Percentiles rank a stretch among this genome's conserved stretches.
Conservation (phyloP, 805 yeast genomes). For the Lipomyces spencermartinsiae region DNA sequence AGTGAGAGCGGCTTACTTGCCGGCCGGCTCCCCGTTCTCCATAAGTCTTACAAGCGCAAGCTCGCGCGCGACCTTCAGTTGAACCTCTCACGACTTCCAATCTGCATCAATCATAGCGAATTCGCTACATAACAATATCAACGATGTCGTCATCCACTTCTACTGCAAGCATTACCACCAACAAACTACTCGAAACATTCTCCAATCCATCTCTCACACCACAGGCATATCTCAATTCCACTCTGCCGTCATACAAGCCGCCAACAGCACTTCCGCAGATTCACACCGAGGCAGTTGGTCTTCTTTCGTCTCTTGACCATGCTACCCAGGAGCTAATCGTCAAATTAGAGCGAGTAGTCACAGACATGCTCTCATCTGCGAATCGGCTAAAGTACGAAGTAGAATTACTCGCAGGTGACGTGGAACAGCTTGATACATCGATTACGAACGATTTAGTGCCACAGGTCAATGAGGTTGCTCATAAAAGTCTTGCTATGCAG, state of each 20-base stretch:
- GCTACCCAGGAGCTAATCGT: constrained; percentile 35
- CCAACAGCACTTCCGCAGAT: constrained; percentile 27
- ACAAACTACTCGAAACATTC: constrained; percentile 25
- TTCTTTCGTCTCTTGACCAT: constrained; percentile 35
- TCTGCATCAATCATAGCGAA: neutral
- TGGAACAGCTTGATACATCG: constrained; percentile 23
- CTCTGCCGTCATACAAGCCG: constrained; percentile 24
- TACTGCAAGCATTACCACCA: constrained; percentile 13
- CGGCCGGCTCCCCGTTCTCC: too few species aligned
- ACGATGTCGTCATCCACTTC: neutral
- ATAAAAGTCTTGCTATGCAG: constrained; percentile 34
- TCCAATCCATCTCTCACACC: constrained; percentile 34
- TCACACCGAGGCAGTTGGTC: constrained; percentile 30
- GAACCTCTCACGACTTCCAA: too few species aligned
- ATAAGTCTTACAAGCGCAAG: too few species aligned
- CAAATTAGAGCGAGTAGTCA: constrained; percentile 29
- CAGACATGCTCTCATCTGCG: constrained; percentile 34
- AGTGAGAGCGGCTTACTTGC: too few species aligned
- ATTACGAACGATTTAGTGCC: constrained; percentile 25
- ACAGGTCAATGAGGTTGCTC: constrained; percentile 25
- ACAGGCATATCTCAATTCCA: constrained; percentile 28
- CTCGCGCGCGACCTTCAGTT: too few species aligned
- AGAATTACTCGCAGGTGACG: constrained; percentile 36
- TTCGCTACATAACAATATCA: neutral
- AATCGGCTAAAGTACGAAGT: constrained; percentile 36